Evolutionary conservation across 306 rosid species (phyloP), one percentile per base, ranked within the genome.

Genomic region (Lagenaria siceraria): DNA sequence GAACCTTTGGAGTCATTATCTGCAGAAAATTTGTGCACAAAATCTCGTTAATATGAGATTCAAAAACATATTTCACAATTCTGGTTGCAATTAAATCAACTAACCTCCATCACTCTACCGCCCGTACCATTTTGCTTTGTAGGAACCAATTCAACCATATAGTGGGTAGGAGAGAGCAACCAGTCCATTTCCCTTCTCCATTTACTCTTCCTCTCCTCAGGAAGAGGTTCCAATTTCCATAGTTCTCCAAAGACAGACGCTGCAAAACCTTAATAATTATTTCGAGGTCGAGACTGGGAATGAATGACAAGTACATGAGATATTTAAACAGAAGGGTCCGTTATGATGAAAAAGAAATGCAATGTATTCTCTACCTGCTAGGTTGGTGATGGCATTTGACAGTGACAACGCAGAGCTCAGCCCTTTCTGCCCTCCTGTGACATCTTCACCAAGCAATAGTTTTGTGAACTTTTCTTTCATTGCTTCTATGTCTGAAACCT

Each of bases 121-220:
- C 89, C 85, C 31, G 96, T 87, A 76, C 89, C 89, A 79, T 82
- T 89, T 88, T 89, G 98, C 87, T 86, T 92, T 51, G 98, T 87
- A 42, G 98, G 98, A 88, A 95, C 97, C 85, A 95, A 82, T 84
- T 95, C 97, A 31, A 95, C 96, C 97, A 95, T 95, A 59, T 88
- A 90, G 83, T 90, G 91, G 38, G 98, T 87, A 43, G 98, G 98
- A 61, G 96, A 92, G 78, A 95, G 85, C 64, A 92, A 85, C 98
- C 98, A 95, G 74, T 87, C 95, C 93, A 90, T 89, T 89, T 95
- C 97, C 81, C 79, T 86, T 46, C 52, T 73, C 98, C 98, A 95
- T 86, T 90, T 92, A 31, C 80, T 77, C 84, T 87, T 95, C 81
- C 85, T 88, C 81, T 92, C 97, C 79, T 92, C 96, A 14, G 89